Evolutionary conservation across 2,329 filamentous ascomycete species (phyloP).

Genomic region (Zymoseptoria passerinii): DNA sequence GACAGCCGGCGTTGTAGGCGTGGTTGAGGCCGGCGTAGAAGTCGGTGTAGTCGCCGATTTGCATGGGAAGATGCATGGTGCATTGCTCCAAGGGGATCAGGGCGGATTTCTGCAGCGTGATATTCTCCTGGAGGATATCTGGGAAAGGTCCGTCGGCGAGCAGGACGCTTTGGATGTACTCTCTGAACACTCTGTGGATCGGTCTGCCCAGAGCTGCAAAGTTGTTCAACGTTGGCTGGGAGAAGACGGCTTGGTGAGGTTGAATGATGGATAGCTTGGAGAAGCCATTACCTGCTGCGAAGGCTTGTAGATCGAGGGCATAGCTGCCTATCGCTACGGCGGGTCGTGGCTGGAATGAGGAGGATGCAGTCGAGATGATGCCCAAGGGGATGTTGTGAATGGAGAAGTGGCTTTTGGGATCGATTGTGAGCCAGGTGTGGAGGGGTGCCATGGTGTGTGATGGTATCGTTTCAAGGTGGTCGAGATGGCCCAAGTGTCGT

Average conservation of each 20-base stretch:
- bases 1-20: constrained; percentile 61
- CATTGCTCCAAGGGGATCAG: constrained; percentile 53
- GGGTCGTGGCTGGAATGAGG: constrained; percentile 49
- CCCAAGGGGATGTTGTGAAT: constrained; percentile 77
- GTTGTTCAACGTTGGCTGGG: constrained; percentile 57
- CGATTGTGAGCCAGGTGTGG: constrained; percentile 53
- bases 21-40: constrained; percentile 78
- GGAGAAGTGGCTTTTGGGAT: constrained; percentile 58
- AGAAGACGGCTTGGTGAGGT: constrained; percentile 54
- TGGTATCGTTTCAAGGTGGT: background rate
- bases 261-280: constrained; percentile 48
- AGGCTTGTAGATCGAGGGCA: constrained; percentile 59
- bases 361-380: constrained; percentile 58
- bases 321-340: constrained; percentile 66
- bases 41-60: constrained; percentile 69
- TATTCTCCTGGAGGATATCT: constrained; percentile 55
- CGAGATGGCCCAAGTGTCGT: background rate
- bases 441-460: constrained; percentile 24
- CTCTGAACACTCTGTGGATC: constrained; percentile 59
- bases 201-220: constrained; percentile 65
- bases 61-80: constrained; percentile 63
- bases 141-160: constrained; percentile 51
- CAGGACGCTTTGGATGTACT: constrained; percentile 61
- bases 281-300: constrained; percentile 54
- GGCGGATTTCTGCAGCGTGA: constrained; percentile 46